phyloP scores from a whole-genome alignment of 257 asterid genomes.

The Solanum virginianum region DNA sequence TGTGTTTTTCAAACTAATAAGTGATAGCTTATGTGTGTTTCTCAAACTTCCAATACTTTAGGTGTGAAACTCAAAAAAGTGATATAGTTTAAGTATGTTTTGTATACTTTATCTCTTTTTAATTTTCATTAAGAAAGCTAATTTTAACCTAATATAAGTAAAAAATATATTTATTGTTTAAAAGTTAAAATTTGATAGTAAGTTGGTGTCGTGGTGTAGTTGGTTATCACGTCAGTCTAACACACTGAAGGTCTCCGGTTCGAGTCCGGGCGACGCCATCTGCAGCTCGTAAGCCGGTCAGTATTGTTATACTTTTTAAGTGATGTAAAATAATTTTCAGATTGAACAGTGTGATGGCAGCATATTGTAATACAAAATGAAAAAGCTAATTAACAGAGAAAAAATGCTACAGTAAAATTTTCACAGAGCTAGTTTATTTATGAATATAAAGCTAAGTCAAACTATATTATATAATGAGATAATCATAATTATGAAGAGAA shows the following conservation, averaged over 20 bases:
- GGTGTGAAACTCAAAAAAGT: no score
- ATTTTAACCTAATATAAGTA: no score
- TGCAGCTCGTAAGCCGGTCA: no score
- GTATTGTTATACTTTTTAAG: no score
- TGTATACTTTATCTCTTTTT: no score
- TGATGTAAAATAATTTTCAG: not conserved
- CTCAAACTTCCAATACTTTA: no score
- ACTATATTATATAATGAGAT: not conserved
- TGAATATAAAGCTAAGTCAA: not conserved
- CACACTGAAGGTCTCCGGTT: slow-evolving; percentile 90
- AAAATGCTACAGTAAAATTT: not conserved
- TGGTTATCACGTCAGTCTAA: slow-evolving; percentile 90
- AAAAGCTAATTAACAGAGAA: not conserved
- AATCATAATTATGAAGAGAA: not conserved
- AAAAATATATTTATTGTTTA: no score
- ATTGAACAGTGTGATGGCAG: not conserved
- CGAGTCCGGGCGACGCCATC: slow-evolving; percentile 56
- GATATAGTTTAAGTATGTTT: no score
- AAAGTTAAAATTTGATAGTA: no score
- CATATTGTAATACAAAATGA: not conserved
- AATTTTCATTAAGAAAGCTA: no score
- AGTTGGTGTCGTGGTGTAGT: slow-evolving; percentile 64
- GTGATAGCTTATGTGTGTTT: no score
- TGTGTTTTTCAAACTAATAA: no score
- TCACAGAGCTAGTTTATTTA: not conserved